Base-by-base conservation (phyloP, 2,329 filamentous ascomycete genomes). In the Colletotrichum endophyticum region DNA sequence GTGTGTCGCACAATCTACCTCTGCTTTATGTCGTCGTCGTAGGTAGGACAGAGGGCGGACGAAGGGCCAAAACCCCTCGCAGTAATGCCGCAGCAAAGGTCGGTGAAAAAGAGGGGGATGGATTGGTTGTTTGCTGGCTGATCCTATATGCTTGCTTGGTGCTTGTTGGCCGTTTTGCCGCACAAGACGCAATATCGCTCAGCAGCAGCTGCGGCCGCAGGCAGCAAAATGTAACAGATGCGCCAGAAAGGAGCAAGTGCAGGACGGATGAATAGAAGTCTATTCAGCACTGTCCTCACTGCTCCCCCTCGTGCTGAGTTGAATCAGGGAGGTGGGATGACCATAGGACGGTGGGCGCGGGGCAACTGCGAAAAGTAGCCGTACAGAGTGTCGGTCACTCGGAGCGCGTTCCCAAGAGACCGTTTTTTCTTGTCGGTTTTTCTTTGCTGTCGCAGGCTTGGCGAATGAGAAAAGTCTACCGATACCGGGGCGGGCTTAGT, bases 281-380 rank as follows among this genome's bases (percentile, higher is more conserved):
- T 73, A 77, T 77, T 74, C 76, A 78, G 73, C 76, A 74, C 78
- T 77, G 77, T 73, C 78, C 75, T 74, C 72, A 75, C 67, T 77
- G 75, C 75, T 64, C 75, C 75, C 72, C 66, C 67, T 75, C 72
- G 74, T 70, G 28, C 30, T 76, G 59, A 69, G 74, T 76, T 70
- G 70, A 76, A 76, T 74, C 59, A 70, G 70, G 70, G 70, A 74
- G 74, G 64, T 74, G 74, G 70, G 74, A 76, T 70, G 59, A 74
- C 49, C 49, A 70, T 66, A 66, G 49, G 57, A 66, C 27, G 22
- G 56, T 25, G 64, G 36, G 39, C 74, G 74, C 70, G 74, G 74
- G 70, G 74, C 74, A 74, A 74, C 25, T 36, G 59, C 64, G 59
- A 76, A 53, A 74, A 70, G 39, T 49, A 53, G 57, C 34, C 28